A percentile compares a stretch with the other conserved stretches of the same genome.
Evolutionary conservation across 345 rosid species (phyloP).

Genomic region (Salix dunnii): DNA sequence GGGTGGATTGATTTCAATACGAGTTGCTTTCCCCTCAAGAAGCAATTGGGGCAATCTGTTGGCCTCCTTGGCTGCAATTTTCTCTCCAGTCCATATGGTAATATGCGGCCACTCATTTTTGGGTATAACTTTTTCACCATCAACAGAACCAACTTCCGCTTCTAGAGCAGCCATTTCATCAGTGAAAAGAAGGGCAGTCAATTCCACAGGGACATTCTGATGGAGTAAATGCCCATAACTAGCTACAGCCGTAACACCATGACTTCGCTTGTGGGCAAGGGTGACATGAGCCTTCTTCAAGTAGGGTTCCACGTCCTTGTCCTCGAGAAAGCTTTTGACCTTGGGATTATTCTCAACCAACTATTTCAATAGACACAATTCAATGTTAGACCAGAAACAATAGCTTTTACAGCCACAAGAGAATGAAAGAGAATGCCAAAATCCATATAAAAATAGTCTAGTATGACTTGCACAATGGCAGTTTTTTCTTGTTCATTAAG

Average conservation of each 20-base stretch:
- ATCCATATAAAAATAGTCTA: too few relatives aligned
- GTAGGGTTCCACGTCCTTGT: slow-evolving; percentile 44
- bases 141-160: slow-evolving; percentile 61
- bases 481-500: too few relatives aligned
- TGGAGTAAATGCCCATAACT: slow-evolving; percentile 48
- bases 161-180: slow-evolving; percentile 77
- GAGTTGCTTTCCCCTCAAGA: slow-evolving; percentile 67
- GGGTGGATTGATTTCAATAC: slow-evolving; percentile 63
- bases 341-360: slow-evolving; percentile 44
- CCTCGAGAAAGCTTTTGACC: slow-evolving; percentile 48
- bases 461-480: too few relatives aligned
- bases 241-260: slow-evolving; percentile 80
- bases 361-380: slow-evolving; percentile 33
- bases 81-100: slow-evolving; percentile 79
- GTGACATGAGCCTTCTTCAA: slow-evolving; percentile 69
- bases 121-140: slow-evolving; percentile 52
- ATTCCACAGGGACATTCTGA: slow-evolving; percentile 58
- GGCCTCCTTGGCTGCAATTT: slow-evolving; percentile 71
- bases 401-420: not conserved
- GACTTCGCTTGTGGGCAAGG: slow-evolving; percentile 93
- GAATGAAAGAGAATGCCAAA: too few relatives aligned
- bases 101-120: slow-evolving; percentile 89
- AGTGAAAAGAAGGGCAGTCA: slow-evolving; percentile 65
- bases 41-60: slow-evolving; percentile 58
- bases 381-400: not conserved